Evolutionary conservation across 176 grass and related monocot species (phyloP), one percentile per base, ranked within the genome.

Genomic region (Oryza nivara): DNA sequence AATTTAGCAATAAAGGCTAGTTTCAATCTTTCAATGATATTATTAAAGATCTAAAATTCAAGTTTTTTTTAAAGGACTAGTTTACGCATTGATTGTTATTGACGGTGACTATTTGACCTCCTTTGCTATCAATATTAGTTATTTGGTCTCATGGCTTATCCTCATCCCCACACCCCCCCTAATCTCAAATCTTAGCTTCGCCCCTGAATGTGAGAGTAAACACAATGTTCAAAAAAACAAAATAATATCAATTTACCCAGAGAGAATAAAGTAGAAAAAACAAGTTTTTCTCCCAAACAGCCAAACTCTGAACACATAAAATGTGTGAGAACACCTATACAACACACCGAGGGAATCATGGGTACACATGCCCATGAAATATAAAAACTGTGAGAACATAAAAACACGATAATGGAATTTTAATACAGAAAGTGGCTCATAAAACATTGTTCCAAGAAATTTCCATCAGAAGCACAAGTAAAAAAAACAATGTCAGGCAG

Each of bases 401-500:
- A 16, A 16, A 13, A 80, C 2, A 67, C 38, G 12, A 23, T 8
- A 67, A 34, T 83, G 35, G n/a, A 77, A 61, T 7, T 34, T 63
- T 63, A 19, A 13, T 46, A 46, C 77, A 19, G 20, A 7, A 77
- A 77, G n/a, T 70, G 60, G 22, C 11, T 73, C 65, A 61, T 69
- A 47, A 22, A 41, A 22, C 14, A 79, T 46, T 67, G 61, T 17
- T 8, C 16, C 79, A 43, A 17, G 34, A 45, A 83, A 32, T 88
- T 36, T 34, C 12, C 45, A 73, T 67, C 34, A 35, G 45, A 22
- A 60, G 63, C 38, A 25, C 61, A 75, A 63, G 41, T 80, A 40
- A 84, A 48, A 48, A 14, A 74, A 6, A 61, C 35, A 28, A 26
- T 69, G 28, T 38, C 26, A 70, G 70, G 82, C 61, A 69, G 28